Base-by-base conservation (phyloP, 257 asterid species). In the Nicotiana tabacum region DNA sequence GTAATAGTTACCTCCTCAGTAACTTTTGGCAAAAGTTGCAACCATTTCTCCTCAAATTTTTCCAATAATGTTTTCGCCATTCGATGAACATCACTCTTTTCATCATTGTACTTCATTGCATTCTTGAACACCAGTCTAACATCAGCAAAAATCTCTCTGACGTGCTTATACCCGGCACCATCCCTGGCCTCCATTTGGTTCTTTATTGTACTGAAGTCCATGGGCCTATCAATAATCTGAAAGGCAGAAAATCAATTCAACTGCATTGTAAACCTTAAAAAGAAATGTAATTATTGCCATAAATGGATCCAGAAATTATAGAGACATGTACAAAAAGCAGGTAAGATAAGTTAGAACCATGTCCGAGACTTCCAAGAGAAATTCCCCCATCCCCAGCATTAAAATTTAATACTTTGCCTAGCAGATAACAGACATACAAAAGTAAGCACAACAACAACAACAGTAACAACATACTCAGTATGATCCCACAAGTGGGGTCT, bases 171-270 rank as follows among this genome's bases (percentile, higher is more conserved):
- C n/a, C 93, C 98, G 29, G 97, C 86, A 83, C 98, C 99, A 88
- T 96, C 98, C 85, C 84, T 92, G 83, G 94, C 98, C 87, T 96
- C 99, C 97, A 96, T 94, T 93, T 94, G 99, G 86, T 96, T 96
- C 87, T 94, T 94, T 83, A 94, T 92, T 81, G 99, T 94, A 86
- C 97, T 94, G 90, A 96, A 96, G 85, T 96, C 99, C 99, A 96
- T 96, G 66, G 99, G 99, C 91, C 99, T 90, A 91, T 94, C 98
- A 88, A 96, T 96, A 30, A 96, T 91, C 99, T 96, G 94, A 83
- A 69, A 87, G 77, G 89, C 68, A 90, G 57, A 76, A 58, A 27
- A 76, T 15, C 5, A 51, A 18, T 51, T 27, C 64, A 51, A 76
- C 15, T 72, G 61, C 64, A 51, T 29, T 48, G 17, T 27, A 18